Base-by-base conservation (phyloP, 306 rosid species). In the Vachellia collinsii region DNA sequence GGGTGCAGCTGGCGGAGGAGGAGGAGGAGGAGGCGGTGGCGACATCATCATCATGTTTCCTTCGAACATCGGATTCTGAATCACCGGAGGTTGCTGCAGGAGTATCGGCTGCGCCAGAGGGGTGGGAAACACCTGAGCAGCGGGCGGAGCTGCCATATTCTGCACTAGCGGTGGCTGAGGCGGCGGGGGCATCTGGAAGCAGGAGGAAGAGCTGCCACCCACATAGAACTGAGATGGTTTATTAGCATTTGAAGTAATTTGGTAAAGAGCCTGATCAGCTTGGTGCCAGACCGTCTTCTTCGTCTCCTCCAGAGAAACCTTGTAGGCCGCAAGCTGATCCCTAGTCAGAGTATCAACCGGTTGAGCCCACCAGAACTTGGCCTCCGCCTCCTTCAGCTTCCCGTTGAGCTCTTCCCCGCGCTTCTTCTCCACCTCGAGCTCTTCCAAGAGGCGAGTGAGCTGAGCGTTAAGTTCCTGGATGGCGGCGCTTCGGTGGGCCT, bases 401-500 rank as follows among this genome's bases (percentile, higher is more conserved):
- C 8, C 13, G 1, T 0, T 53, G 0, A 83, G 43, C 39, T 80
- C 70, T 0, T 83, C 65, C 0, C 23, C 12, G 0, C 39, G 54
- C n/a, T 38, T 83, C 69, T 42, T 80, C 69, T 80, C 83, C 0
- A 0, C 0, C 0, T 83, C 89, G 0, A 83, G 8, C 0, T 43
- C 62, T 4, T 5, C 13, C 14, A 25, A 61, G 3, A 74, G 1
- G 3, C 47, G 64, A 3, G 81, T 73, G 9, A 86, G 72, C 9
- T 74, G 76, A 0, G 12, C 43, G 48, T 80, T 83, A 10, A 86
- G 79, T 0, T 77, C 85, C 17, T 54, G 69, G 36, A 86, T 70
- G 3, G 70, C 78, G 3, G 83, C 83, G 0, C 8, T 69, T 44
- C 83, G 89, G 3, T 74, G 85, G 11, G 81, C 85, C 48, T 83